Percentiles rank a stretch among this genome's conserved stretches.
These are phyloP conservation scores for Nicotiana knightiana DNA, from an alignment of 257 asterid species.

Conservation along the genomic window DNA sequence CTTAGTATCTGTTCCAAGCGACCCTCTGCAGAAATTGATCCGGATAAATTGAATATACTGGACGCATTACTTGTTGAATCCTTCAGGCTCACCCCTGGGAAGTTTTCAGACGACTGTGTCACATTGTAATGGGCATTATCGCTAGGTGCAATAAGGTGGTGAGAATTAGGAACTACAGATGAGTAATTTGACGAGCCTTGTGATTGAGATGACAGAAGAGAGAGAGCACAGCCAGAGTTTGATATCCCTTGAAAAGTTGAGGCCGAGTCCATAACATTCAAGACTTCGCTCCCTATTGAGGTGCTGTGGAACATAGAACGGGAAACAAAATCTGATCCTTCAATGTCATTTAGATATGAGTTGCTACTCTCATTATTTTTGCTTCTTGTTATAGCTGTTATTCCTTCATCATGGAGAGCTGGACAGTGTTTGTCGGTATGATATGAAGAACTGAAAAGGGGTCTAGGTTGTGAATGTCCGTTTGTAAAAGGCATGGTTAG, in stretches of 20 bases:
- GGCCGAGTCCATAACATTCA: slow-evolving; percentile 16
- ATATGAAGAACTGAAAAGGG: slow-evolving; percentile 5
- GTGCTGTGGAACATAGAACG: slow-evolving; percentile 10
- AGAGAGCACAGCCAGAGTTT: slow-evolving; percentile 36
- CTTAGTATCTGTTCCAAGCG: slow-evolving; percentile 24
- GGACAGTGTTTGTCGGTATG: neutral
- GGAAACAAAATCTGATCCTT: slow-evolving; percentile 8
- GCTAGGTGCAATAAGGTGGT: slow-evolving; percentile 12
- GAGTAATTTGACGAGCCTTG: slow-evolving; percentile 17
- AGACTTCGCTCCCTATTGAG: slow-evolving; percentile 17
- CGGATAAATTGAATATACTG: slow-evolving; percentile 9
- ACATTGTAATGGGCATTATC: slow-evolving; percentile 12
- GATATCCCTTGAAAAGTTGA: slow-evolving; percentile 20
- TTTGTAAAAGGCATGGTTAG: slow-evolving; percentile 10
- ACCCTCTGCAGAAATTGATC: slow-evolving; percentile 15
- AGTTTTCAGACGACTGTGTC: slow-evolving; percentile 14
- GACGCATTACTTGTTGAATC: slow-evolving; percentile 14
- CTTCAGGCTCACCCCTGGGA: slow-evolving; percentile 17
- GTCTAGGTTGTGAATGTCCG: neutral
- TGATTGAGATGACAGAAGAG: slow-evolving; percentile 44
- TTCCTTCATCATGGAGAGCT: neutral
- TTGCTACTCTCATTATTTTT: slow-evolving; percentile 7
- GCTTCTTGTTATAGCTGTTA: neutral
- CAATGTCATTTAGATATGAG: slow-evolving; percentile 1
- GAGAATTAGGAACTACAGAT: slow-evolving; percentile 9